Base-by-base conservation (phyloP, 805 yeast genomes). In the Metschnikowia bowlesiae region DNA sequence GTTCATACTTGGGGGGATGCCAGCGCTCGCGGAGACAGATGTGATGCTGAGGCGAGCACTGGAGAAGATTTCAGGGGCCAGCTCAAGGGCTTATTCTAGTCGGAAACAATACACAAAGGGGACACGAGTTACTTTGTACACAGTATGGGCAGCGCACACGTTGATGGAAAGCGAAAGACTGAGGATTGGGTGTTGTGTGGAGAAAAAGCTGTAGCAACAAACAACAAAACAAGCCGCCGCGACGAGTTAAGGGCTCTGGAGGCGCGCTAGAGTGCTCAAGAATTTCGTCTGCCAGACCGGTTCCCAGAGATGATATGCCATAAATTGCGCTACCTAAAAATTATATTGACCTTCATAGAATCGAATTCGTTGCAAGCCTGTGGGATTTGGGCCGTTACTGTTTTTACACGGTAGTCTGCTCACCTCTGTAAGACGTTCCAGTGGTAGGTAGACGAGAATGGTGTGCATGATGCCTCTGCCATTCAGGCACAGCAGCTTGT, bases 1-100 rank as follows among this genome's bases (percentile, higher is more conserved):
- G 55, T 69, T 68, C 75, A 71, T 71, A 35, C 42, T 44, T 28
- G 28, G 34, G 46, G 44, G 46, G 39, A 41, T 42, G 38, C 30
- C 18, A 14, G 38, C 38, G 37, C 44, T 32, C 45, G 45, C 45
- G 45, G 32, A 39, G 43, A 39, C 43, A 33, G 33, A 28, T n/a
- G 45, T 34, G n/a, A 38, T 42, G 45, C 45, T 33, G 36, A 22
- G 31, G 44, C 36, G 44, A 33, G 45, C 45, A 42, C 45, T 42
- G 45, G 38, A 18, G 44, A 22, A 14, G 11, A 32, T 13, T 33
- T 39, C 34, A 29, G 43, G 43, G 43, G 43, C 42, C 43, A 39
- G 43, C 43, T 39, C 34, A 16, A 29, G 34, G 26, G 43, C 34
- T 14, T 8, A 6, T 33, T 11, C 36, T 33, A 11, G 45, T 22